Evolutionary conservation across 306 rosid genomes (phyloP), one percentile per base, ranked within the genome.

Genomic region (Begonia loranthoides): DNA sequence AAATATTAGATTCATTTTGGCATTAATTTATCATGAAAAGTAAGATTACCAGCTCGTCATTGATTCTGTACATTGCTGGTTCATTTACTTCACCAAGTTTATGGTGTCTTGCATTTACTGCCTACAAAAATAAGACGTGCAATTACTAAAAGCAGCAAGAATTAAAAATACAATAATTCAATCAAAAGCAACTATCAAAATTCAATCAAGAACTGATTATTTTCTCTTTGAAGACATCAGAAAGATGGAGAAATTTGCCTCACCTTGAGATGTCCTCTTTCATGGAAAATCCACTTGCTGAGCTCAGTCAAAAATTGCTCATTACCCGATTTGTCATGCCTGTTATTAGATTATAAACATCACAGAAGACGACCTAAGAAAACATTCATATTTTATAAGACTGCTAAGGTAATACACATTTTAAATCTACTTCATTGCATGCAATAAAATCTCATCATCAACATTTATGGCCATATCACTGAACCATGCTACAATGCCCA

Each of bases 191-290:
- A 43, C 6, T 11, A n/a, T 4, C 6, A 43, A 1, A 12, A 43
- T 43, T 43, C 14, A 43, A 43, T 10, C 47, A 43, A 4, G 4
- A 43, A 43, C 45, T n/a, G 6, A 43, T 43, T 12, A n/a, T 43
- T 24, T 43, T 58, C 49, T 24, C 34, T 13, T 47, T 36, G 17
- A 41, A 34, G 4, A 58, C 12, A 16, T 34, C 9, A 11, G 28
- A 34, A 12, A 13, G 45, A 22, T 39, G 52, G 43, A 13, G 15
- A 41, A 14, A 12, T 52, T 28, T 64, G 57, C 52, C 87, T 64
- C 68, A 90, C 99, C 92, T 86, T 90, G 41, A 90, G 94, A 66
- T 90, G 99, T 43, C 99, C 94, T 73, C 94, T 78, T 73, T 86
- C 99, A 6, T 90, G 94, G 79, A 90, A 86, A 71, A 86, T 61